phyloP scores from a whole-genome alignment of 2,329 filamentous ascomycete species.

The Aspergillus piperis region DNA sequence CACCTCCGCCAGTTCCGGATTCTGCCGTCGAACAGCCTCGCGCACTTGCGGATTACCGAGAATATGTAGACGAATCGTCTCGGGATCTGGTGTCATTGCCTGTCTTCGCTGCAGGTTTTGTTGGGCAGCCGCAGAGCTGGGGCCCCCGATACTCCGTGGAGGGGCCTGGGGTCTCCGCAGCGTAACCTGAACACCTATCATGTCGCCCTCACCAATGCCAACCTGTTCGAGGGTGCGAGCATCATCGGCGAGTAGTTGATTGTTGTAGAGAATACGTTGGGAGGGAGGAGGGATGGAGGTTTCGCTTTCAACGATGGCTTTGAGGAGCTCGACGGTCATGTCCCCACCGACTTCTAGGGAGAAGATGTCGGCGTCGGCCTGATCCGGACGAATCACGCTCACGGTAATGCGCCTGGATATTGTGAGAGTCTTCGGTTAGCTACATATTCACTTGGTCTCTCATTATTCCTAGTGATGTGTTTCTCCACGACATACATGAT shows the following conservation, averaged over 20 bases:
- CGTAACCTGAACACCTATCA: slow-evolving; percentile 81
- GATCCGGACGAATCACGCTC: slow-evolving; percentile 74
- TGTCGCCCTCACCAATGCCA: slow-evolving; percentile 81
- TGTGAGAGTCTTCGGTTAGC: not conserved
- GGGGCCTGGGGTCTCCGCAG: slow-evolving; percentile 34
- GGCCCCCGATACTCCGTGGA: slow-evolving; percentile 29
- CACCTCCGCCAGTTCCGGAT: slow-evolving; percentile 74
- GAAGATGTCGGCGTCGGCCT: slow-evolving; percentile 72
- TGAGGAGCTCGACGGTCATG: slow-evolving; percentile 81
- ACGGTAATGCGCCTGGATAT: slow-evolving; percentile 77
- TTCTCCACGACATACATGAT: slow-evolving; percentile 23
- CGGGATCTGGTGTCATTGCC: slow-evolving; percentile 61
- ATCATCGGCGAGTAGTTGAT: slow-evolving; percentile 74
- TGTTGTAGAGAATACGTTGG: slow-evolving; percentile 90
- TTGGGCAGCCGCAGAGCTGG: slow-evolving; percentile 31
- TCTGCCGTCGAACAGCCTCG: slow-evolving; percentile 68
- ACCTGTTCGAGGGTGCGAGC: slow-evolving; percentile 78
- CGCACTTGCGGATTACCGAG: slow-evolving; percentile 75
- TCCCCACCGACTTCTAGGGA: slow-evolving; percentile 79
- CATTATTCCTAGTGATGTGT: not conserved
- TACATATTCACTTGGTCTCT: not conserved
- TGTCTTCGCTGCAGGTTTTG: slow-evolving; percentile 33
- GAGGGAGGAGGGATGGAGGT: slow-evolving; percentile 68
- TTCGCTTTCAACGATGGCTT: slow-evolving; percentile 85
- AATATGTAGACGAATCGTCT: slow-evolving; percentile 79